Percentiles rank a stretch among this genome's conserved stretches.
Evolutionary conservation across 805 yeast genomes (phyloP).

Genomic region (Zygosaccharomyces siamensis): DNA sequence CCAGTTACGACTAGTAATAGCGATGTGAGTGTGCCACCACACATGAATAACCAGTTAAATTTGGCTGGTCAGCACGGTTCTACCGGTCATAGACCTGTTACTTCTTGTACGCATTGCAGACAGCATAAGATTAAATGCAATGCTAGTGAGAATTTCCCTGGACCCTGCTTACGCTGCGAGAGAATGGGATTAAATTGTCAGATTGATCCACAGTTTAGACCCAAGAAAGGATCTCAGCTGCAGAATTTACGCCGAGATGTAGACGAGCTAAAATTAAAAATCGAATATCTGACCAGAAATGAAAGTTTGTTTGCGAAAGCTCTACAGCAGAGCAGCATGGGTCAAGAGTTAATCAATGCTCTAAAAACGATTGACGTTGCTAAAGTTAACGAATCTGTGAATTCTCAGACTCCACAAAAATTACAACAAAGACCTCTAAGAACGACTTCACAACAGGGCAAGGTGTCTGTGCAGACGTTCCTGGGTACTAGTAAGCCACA

Average conservation of each 20-base stretch:
- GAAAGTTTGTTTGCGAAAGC: slow-evolving; percentile 66
- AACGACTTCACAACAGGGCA: slow-evolving; percentile 6
- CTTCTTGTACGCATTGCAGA: slow-evolving; percentile 90
- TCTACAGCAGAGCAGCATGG: slow-evolving; percentile 35
- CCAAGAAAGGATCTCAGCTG: slow-evolving; percentile 86
- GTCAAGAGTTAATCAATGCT: slow-evolving; percentile 19
- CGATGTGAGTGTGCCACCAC: background rate
- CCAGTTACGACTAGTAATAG: background rate
- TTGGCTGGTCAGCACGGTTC: slow-evolving; percentile 10
- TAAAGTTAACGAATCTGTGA: slow-evolving; percentile 8
- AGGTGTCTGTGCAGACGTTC: slow-evolving; percentile 40
- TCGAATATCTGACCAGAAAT: slow-evolving; percentile 60
- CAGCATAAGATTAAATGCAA: slow-evolving; percentile 93
- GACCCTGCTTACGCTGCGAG: slow-evolving; percentile 77
- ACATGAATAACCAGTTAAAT: background rate
- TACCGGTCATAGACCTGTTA: slow-evolving; percentile 75
- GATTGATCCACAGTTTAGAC: slow-evolving; percentile 86
- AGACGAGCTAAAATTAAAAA: slow-evolving; percentile 68
- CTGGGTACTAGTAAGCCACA: slow-evolving; percentile 42
- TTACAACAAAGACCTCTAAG: slow-evolving; percentile 11
- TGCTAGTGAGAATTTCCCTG: slow-evolving; percentile 77
- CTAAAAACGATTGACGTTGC: slow-evolving; percentile 12
- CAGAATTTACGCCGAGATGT: slow-evolving; percentile 81
- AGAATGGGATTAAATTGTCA: slow-evolving; percentile 77
- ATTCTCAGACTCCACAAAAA: slow-evolving; percentile 7